Evolutionary conservation across 495 filamentous ascomycete species (phyloP).

Genomic region (Penicillium fimorum): DNA sequence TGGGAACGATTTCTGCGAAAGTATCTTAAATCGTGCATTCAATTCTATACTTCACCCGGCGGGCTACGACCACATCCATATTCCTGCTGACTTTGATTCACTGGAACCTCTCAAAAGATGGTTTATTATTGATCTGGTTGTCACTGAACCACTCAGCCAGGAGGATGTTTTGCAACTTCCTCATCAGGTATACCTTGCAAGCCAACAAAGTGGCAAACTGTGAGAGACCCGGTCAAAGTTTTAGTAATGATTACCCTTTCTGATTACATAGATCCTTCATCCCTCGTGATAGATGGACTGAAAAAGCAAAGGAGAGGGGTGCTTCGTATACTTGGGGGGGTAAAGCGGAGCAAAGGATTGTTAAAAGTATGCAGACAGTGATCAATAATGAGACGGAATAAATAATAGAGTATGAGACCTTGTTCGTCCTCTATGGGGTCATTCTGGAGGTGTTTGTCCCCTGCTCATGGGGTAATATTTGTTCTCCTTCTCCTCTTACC

Average conservation of each 20-base stretch:
- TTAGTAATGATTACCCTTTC: not conserved
- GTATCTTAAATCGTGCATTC: conserved; percentile 18
- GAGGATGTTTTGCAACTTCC: conserved; percentile 20
- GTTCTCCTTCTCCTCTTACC: no score
- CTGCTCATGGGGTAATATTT: no score
- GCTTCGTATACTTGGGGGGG: conserved; percentile 25
- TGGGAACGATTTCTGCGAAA: conserved; percentile 18
- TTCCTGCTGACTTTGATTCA: conserved; percentile 27
- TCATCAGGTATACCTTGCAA: conserved; percentile 26
- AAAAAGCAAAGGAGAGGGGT: conserved; percentile 18
- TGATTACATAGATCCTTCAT: conserved; percentile 20
- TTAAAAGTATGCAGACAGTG: conserved; percentile 3
- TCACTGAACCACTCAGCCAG: conserved; percentile 14
- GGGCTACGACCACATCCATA: conserved; percentile 28
- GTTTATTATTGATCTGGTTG: conserved; percentile 29
- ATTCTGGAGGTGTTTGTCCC: no score
- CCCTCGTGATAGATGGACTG: conserved; percentile 16
- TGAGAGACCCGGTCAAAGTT: conserved; percentile 4
- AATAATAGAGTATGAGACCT: not conserved
- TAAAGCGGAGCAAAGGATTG: conserved; percentile 18
- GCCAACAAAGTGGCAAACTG: conserved; percentile 24
- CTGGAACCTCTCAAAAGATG: conserved; percentile 20
- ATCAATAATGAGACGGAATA: not conserved
- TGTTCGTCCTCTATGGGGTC: no score
- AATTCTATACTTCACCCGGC: conserved; percentile 13